These are phyloP conservation scores for Cardamine resedifolia DNA, from an alignment of 345 rosid species.

Conservation along the genomic window DNA sequence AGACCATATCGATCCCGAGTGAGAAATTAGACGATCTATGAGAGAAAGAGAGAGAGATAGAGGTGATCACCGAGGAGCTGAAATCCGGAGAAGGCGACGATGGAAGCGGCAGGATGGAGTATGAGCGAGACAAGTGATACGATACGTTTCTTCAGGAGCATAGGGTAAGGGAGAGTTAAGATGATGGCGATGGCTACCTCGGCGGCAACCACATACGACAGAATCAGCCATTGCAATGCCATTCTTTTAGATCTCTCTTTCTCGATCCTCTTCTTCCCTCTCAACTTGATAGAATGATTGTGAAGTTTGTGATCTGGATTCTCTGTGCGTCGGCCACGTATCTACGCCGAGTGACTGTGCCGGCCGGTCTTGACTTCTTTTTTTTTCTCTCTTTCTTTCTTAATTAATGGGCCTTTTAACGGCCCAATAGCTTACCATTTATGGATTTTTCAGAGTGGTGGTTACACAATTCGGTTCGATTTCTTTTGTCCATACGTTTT, in stretches of 20 bases:
- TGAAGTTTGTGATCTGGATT: slow-evolving; percentile 25
- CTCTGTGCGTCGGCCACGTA: slow-evolving; percentile 22
- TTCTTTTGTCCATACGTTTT: not conserved
- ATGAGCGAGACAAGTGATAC: slow-evolving; percentile 68
- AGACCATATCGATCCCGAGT: not conserved
- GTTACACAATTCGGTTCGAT: not conserved
- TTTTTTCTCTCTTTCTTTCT: no score
- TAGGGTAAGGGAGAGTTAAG: slow-evolving; percentile 75
- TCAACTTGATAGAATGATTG: not conserved
- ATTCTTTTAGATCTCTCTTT: slow-evolving; percentile 40
- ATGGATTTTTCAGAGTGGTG: not conserved
- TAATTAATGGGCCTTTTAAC: slow-evolving; percentile 8
- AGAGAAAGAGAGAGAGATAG: not conserved
- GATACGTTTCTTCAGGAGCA: slow-evolving; percentile 58
- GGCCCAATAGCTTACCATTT: slow-evolving; percentile 9
- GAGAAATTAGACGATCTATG: not conserved
- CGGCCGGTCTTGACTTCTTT: not conserved
- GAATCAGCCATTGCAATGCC: slow-evolving; percentile 89
- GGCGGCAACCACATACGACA: slow-evolving; percentile 72
- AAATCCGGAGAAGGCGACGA: slow-evolving; percentile 80
- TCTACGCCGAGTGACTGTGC: slow-evolving; percentile 19
- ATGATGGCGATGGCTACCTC: slow-evolving; percentile 64
- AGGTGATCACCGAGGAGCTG: slow-evolving; percentile 63
- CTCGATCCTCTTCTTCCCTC: slow-evolving; percentile 3
- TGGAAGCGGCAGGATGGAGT: slow-evolving; percentile 68